These are phyloP conservation scores for Cymodocea nodosa DNA, from an alignment of 116 monocot species.

Conservation along the genomic window DNA sequence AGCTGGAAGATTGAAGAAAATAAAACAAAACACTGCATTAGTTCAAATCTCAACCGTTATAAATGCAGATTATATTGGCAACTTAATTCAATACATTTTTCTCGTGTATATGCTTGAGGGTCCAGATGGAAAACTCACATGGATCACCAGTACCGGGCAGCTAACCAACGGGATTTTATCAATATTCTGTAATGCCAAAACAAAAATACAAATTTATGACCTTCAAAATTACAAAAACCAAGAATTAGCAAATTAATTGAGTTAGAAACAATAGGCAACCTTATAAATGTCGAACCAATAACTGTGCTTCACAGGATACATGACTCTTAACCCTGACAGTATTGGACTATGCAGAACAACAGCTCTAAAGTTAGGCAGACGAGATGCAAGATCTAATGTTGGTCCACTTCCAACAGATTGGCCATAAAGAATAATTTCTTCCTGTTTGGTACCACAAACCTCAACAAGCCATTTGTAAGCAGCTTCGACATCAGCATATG, in stretches of 20 bases:
- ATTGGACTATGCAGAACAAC: slow-evolving; percentile 89
- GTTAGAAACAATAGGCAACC: slow-evolving; percentile 23
- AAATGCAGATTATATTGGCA: too few species aligned
- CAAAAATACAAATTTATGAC: background rate
- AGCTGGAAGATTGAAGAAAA: too few species aligned
- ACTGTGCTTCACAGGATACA: slow-evolving; percentile 94
- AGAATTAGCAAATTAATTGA: background rate
- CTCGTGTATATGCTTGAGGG: too few species aligned
- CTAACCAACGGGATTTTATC: slow-evolving; percentile 22
- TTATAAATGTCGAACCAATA: slow-evolving; percentile 99
- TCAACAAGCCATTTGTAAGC: slow-evolving; percentile 76
- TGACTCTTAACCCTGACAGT: slow-evolving; percentile 89
- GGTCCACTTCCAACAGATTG: slow-evolving; percentile 99
- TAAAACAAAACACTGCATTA: too few species aligned
- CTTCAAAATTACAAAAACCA: background rate
- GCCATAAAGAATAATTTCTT: slow-evolving; percentile 91
- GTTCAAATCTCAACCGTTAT: too few species aligned
- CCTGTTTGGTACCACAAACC: slow-evolving; percentile 67
- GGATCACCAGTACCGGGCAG: slow-evolving; percentile 23
- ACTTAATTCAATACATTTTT: too few species aligned
- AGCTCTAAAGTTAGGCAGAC: slow-evolving; percentile 59
- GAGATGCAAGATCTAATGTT: slow-evolving; percentile 72
- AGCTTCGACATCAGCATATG: slow-evolving; percentile 92
- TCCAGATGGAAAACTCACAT: slow-evolving; percentile 14
- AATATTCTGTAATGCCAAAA: slow-evolving; percentile 18